Evolutionary conservation across 441 rosid genomes (phyloP).

Genomic region (Mallotus japonicus): DNA sequence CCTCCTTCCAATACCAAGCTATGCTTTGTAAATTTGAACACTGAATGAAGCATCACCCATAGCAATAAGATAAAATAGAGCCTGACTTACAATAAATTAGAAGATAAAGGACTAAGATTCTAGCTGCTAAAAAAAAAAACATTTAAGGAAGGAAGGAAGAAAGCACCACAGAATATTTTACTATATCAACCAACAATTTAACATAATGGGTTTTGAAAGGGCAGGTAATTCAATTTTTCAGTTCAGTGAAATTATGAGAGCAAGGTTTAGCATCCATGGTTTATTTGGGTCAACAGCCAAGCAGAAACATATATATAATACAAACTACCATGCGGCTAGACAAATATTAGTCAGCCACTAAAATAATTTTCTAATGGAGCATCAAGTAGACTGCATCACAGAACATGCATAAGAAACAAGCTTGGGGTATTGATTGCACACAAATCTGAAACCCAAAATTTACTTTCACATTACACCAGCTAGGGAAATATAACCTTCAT

Average conservation of each 20-base stretch:
- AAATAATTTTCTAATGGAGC: not conserved
- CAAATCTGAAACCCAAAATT: not conserved
- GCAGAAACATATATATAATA: not conserved
- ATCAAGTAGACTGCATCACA: slow-evolving; percentile 7
- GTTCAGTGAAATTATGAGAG: not conserved
- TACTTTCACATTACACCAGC: not conserved
- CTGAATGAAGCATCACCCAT: not conserved
- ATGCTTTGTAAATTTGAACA: not conserved
- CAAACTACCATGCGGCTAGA: not conserved
- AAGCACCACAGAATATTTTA: not conserved
- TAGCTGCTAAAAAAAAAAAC: not conserved
- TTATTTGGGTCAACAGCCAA: not conserved
- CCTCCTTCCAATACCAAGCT: not conserved
- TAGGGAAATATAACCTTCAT: not conserved
- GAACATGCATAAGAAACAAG: slow-evolving; percentile 7
- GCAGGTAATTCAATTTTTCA: not conserved
- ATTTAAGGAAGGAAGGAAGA: not conserved
- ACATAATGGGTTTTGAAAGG: not conserved
- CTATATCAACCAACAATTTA: not conserved
- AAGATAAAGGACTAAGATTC: not conserved
- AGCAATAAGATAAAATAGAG: not conserved
- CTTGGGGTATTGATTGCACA: not conserved
- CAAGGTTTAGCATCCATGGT: not conserved
- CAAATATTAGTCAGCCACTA: not conserved
- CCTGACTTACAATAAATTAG: not conserved